Conservation (phyloP, 2,329 filamentous ascomycete genomes). For the Chrysoporthe cubensis region DNA sequence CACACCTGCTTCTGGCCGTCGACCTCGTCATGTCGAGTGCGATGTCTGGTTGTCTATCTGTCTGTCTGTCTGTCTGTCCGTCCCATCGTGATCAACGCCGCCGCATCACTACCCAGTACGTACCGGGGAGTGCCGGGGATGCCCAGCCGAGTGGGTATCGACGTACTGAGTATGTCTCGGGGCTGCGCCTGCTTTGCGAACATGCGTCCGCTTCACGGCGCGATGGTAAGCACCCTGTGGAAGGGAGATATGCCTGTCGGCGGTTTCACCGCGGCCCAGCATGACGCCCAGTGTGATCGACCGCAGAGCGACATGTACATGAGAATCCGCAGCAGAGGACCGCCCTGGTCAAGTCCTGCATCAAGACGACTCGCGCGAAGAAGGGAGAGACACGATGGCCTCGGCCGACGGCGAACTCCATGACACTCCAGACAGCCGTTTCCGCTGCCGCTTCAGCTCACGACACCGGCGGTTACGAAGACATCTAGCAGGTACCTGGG, state of each 20-base stretch:
- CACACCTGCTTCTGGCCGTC: neutral
- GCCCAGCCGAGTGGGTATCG: constrained; percentile 1
- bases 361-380: neutral
- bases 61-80: neutral
- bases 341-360: neutral
- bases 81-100: neutral
- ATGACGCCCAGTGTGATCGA: neutral
- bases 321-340: neutral
- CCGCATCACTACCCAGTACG: neutral
- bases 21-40: neutral
- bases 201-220: neutral
- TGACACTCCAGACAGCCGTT: too few relatives aligned
- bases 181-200: neutral
- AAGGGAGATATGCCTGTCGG: neutral
- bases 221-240: constrained; percentile 10
- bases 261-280: neutral
- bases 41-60: neutral
- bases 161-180: constrained; percentile 5
- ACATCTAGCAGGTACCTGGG: too few relatives aligned
- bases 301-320: neutral
- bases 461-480: too few relatives aligned
- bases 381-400: neutral
- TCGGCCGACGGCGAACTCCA: too few relatives aligned
- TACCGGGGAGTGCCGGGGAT: neutral
- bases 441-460: too few relatives aligned